Evolutionary conservation across 768 basidiomycete species (phyloP).

Genomic region (Boletus rubescentipes): DNA sequence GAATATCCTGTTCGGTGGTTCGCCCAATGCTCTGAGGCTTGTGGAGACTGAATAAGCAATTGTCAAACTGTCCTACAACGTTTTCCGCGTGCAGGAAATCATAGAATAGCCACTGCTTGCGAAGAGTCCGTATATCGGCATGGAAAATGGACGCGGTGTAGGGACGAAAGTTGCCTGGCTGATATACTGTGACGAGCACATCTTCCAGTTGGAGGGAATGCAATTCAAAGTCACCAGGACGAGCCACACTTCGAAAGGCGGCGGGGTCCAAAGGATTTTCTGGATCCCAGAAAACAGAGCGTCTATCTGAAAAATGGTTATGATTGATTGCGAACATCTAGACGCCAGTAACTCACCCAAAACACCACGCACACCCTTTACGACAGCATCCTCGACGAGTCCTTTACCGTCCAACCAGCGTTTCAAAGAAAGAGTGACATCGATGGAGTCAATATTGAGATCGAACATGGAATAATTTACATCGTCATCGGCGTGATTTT

Average conservation of each 20-base stretch:
- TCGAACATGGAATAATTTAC: constrained; percentile 89
- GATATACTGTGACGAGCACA: constrained; percentile 90
- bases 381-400: constrained; percentile 82
- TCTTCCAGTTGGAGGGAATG: constrained; percentile 90
- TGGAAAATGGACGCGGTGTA: constrained; percentile 92
- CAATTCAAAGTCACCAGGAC: constrained; percentile 88
- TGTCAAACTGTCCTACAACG: constrained; percentile 96
- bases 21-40: constrained; percentile 94
- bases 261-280: constrained; percentile 80
- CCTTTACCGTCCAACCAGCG: constrained; percentile 97
- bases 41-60: constrained; percentile 95
- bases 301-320: constrained; percentile 59
- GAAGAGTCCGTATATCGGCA: constrained; percentile 77
- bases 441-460: constrained; percentile 89
- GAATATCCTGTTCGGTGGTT: constrained; percentile 81
- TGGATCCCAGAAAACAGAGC: constrained; percentile 83
- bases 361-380: constrained; percentile 93
- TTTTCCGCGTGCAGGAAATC: constrained; percentile 90
- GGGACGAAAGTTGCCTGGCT: constrained; percentile 90
- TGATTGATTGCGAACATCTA: background rate
- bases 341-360: constrained; percentile 55
- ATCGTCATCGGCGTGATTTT: constrained; percentile 48
- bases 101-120: constrained; percentile 95
- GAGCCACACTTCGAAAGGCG: constrained; percentile 69
- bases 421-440: constrained; percentile 88